Evolutionary conservation across 371 early-diverging fungal genomes (phyloP), one percentile per base, ranked within the genome.

Genomic region (Syncephalastrum monosporum): DNA sequence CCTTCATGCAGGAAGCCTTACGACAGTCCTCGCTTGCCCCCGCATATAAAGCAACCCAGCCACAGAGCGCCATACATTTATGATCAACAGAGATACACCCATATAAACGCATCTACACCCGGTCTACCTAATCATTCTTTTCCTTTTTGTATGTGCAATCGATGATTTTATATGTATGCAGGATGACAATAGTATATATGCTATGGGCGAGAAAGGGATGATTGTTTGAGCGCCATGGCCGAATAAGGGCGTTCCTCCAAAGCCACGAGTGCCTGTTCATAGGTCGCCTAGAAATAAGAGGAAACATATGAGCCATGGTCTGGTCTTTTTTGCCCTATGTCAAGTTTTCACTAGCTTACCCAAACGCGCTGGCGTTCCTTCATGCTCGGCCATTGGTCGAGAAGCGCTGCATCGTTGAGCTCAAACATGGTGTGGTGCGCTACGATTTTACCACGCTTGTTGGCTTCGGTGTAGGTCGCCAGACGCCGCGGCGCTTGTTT

Each of bases 1-100:
- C 82, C 21, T 76, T 75, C 47, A 78, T 83, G 80, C 77, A 71
- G 49, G 61, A 77, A 55, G 84, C 82, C 29, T 29, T 29, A 29
- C 29, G 29, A 29, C 29, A 29, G 29, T 29, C 29, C 6, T 29
- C 29, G 6, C 29, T 29, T 7, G 29, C 29, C 7, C 29, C 29
- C 29, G 7, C 29, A 7, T 29, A 29, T 29, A 4, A 29, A 4
- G 29, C 29, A 6, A 29, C 29, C 29, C 29, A 29, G 7, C 29
- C 29, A 29, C 29, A 29, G 29, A 7, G 29, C 29, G 29, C 29
- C 4, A 4, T 29, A 29, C 29, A 29, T 3, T 29, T 29, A 29
- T 29, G 29, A 29, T 29, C 29, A 29, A 29, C 7, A 29, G 6
- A 29, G 3, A 29, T 29, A 29, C 29, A 4, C 7, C 4, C 29